Evolutionary conservation across 2,329 filamentous ascomycete species (phyloP).

Genomic region (Talaromyces pinophilus): DNA sequence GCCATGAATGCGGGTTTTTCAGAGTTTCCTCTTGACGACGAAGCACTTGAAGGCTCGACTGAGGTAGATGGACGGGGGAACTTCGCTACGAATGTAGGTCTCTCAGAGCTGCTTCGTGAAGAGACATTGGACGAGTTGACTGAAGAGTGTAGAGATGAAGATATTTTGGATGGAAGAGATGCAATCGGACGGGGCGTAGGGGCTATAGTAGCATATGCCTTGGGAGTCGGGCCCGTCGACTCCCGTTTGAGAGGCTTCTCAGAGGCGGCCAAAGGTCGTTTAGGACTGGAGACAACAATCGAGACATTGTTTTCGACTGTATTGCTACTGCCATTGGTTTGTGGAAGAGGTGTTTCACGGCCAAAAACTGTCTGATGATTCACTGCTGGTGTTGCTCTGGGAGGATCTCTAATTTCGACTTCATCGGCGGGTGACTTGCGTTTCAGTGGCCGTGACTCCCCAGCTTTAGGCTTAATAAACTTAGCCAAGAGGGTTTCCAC

Average conservation of each 20-base stretch:
- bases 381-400: not conserved
- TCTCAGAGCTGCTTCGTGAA: not conserved
- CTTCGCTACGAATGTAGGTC: not conserved
- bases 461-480: not conserved
- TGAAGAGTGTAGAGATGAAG: not conserved
- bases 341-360: not conserved
- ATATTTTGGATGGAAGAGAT: not conserved
- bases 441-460: slow-evolving; percentile 12
- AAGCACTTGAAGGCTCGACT: not conserved
- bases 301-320: not conserved
- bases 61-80: not conserved
- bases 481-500: not conserved
- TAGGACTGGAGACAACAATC: not conserved
- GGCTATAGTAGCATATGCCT: not conserved
- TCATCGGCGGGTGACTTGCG: slow-evolving; percentile 16
- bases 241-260: not conserved
- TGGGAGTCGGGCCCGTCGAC: not conserved
- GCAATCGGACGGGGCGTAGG: not conserved
- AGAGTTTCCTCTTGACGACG: not conserved
- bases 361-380: not conserved
- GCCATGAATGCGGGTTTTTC: not conserved
- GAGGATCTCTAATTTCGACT: not conserved
- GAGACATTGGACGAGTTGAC: not conserved
- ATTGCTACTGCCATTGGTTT: not conserved
- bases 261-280: not conserved